These are phyloP conservation scores for Phaffia rhodozyma DNA, from an alignment of 1,284 basidiomycete species.

Conservation along the genomic window DNA sequence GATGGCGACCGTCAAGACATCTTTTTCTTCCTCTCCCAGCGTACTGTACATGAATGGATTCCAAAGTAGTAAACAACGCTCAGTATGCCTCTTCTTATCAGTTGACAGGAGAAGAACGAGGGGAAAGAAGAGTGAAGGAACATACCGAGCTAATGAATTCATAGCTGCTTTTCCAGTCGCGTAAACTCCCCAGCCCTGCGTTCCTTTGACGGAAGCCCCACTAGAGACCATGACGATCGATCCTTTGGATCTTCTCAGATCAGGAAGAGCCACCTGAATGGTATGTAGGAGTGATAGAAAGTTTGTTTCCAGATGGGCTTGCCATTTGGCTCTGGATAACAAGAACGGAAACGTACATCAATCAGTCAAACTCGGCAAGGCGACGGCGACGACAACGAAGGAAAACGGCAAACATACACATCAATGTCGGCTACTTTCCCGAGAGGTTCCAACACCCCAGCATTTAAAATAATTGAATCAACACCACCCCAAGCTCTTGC, in stretches of 20 bases:
- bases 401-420: not conserved
- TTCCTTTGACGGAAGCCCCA: slow-evolving; percentile 39
- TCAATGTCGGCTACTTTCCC: slow-evolving; percentile 19
- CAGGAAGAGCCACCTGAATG: slow-evolving; percentile 37
- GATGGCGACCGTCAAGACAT: slow-evolving; percentile 37
- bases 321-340: not conserved
- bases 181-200: slow-evolving; percentile 38
- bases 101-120: not conserved
- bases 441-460: slow-evolving; percentile 38
- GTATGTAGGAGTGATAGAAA: slow-evolving; percentile 41
- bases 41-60: slow-evolving; percentile 24
- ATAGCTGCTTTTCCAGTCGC: slow-evolving; percentile 34
- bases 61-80: not conserved
- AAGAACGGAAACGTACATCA: not conserved
- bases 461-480: slow-evolving; percentile 41
- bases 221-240: slow-evolving; percentile 41
- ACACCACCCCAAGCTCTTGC: slow-evolving; percentile 36
- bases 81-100: no score
- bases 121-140: not conserved
- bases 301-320: slow-evolving; percentile 34
- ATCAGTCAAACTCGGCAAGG: not conserved
- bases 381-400: not conserved
- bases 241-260: slow-evolving; percentile 35
- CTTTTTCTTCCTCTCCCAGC: slow-evolving; percentile 40
- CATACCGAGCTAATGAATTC: slow-evolving; percentile 36